Base-by-base conservation (phyloP, 2,329 filamentous ascomycete species). In the Mycosphaerella arachidis region DNA sequence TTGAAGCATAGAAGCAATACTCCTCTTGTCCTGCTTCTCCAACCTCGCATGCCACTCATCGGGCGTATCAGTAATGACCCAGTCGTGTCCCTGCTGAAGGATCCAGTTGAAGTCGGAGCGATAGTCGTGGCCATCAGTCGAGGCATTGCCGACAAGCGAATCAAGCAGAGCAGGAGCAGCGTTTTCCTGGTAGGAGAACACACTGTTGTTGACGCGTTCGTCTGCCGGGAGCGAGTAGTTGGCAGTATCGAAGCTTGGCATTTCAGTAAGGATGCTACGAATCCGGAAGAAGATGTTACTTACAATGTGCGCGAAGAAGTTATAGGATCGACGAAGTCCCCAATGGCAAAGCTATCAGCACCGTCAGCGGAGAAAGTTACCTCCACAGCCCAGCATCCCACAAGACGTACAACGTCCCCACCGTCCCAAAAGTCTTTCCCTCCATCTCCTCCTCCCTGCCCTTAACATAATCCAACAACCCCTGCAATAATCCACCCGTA, bases 11-110 rank as follows among this genome's bases (percentile, higher is more conserved):
- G 56, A 53, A 13, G 54, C 58, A 13, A 63, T 46, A 30, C 64
- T 66, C 40, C 66, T 59, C 54, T 61, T 58, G 6, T 62, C 59
- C 56, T 66, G 50, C 24, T 35, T 45, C 31, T 59, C 55, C 18
- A 65, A 40, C 30, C 62, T 54, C n/a, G 52, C 55, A 30, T 64
- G 61, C 66, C 60, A 66, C 18, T 58, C 48, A 50, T 67, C 63
- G 13, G 65, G 46, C 12, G 64, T 67, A 27, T 67, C 65, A 24
- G 60, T 53, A 43, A 67, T 66, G 37, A 66, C 56, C 65, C 64
- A 66, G 6, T 66, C 56, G 37, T 60, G 65, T 1, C 56, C 59
- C 27, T 60, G 58, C 57, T 62, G 33, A 20, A 66, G 31, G 20
- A 66, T 60, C 62, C 64, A 66, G 31, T 57, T 27, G 52, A 66